Evolutionary conservation across 768 basidiomycete genomes (phyloP).

Genomic region (Suillus fuscotomentosus): DNA sequence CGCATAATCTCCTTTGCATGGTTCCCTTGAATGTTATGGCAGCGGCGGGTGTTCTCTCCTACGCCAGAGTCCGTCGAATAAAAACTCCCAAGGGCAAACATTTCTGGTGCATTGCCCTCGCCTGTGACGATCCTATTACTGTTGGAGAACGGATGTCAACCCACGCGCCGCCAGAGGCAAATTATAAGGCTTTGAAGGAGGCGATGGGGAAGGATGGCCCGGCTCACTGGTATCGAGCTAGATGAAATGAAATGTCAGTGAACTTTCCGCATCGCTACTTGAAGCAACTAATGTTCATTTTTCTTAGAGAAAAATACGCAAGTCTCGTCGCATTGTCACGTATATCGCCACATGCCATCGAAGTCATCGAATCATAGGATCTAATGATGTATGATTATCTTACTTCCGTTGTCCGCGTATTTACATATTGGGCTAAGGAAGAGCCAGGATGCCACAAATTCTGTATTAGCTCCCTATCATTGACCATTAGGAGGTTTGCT

Average conservation of each 20-base stretch:
- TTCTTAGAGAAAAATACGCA: not conserved
- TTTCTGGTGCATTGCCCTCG: not conserved
- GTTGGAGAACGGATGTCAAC: not conserved
- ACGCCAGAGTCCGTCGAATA: not conserved
- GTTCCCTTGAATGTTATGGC: not conserved
- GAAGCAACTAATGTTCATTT: not conserved
- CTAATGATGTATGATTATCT: not conserved
- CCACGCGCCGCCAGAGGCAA: not conserved
- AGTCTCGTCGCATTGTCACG: not conserved
- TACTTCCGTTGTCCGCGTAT: not conserved
- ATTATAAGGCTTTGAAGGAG: not conserved
- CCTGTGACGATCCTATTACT: not conserved
- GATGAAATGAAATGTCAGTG: not conserved
- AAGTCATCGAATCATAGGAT: not conserved
- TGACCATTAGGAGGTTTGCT: too few species aligned
- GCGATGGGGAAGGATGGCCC: not conserved
- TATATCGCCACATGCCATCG: not conserved
- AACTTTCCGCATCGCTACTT: not conserved
- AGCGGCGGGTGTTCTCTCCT: not conserved
- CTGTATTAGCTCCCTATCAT: not conserved
- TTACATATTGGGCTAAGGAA: not conserved
- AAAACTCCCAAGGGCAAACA: not conserved
- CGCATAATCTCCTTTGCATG: fast-evolving
- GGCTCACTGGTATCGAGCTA: not conserved
- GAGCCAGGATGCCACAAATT: not conserved